These are phyloP conservation scores for Trypanosoma caninum DNA, from an alignment of 208 protist species.

Conservation along the genomic window DNA sequence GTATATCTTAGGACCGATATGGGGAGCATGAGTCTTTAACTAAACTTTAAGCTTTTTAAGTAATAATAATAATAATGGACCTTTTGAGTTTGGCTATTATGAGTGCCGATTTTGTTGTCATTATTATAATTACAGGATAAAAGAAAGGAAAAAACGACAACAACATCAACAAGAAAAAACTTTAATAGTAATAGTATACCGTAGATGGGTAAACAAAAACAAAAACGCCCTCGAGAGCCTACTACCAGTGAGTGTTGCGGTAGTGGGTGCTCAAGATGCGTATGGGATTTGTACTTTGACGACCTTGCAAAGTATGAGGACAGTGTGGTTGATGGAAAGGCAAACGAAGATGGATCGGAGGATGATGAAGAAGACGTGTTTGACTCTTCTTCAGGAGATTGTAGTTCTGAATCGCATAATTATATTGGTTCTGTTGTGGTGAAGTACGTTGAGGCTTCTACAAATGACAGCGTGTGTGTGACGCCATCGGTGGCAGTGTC, in stretches of 20 bases:
- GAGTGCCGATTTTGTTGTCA: too few relatives aligned
- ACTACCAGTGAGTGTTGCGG: conserved; percentile 79
- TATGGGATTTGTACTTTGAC: conserved; percentile 90
- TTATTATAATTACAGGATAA: not conserved
- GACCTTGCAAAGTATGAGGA: conserved; percentile 57
- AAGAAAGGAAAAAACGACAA: not conserved
- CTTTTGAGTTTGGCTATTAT: too few relatives aligned
- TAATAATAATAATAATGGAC: too few relatives aligned
- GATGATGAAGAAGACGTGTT: conserved; percentile 16
- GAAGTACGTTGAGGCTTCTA: conserved; percentile 41
- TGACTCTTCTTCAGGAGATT: conserved; percentile 4
- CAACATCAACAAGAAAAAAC: conserved; percentile 2
- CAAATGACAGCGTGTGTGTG: conserved; percentile 1
- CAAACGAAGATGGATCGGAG: conserved; percentile 10
- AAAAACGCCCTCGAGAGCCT: conserved; percentile 62
- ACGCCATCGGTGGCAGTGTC: conserved; percentile 10
- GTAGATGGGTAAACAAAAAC: conserved; percentile 14
- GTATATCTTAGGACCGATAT: too few relatives aligned
- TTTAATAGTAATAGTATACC: too few relatives aligned
- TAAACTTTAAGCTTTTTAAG: too few relatives aligned
- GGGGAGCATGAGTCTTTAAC: too few relatives aligned
- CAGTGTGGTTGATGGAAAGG: not conserved
- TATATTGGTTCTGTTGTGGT: conserved; percentile 81
- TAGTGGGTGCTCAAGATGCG: conserved; percentile 81
- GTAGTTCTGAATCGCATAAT: conserved; percentile 24